Evolutionary conservation across 176 grass and related monocot species (phyloP).

Genomic region (Ampelocalamus luodianensis): DNA sequence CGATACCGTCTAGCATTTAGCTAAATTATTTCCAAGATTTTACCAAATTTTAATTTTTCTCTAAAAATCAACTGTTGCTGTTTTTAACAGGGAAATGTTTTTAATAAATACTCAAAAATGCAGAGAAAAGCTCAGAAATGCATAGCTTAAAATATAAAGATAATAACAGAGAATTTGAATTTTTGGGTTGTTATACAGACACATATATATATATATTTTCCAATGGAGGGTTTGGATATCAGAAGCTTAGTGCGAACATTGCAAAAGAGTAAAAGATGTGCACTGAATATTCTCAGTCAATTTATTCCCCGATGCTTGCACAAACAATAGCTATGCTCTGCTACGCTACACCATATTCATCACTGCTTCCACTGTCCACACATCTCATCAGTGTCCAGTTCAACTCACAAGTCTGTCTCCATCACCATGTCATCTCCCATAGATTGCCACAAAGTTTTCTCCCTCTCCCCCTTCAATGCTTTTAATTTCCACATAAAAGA

Average conservation of each 20-base stretch:
- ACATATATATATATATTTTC: neutral
- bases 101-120: too few relatives aligned
- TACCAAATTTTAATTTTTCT: too few relatives aligned
- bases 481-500: conserved; percentile 47
- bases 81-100: too few relatives aligned
- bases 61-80: too few relatives aligned
- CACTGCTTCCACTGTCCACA: conserved; percentile 40
- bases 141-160: too few relatives aligned
- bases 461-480: conserved; percentile 3
- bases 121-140: too few relatives aligned
- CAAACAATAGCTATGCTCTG: conserved; percentile 9
- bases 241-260: neutral
- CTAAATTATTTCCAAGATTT: too few relatives aligned
- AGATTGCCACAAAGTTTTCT: conserved; percentile 25
- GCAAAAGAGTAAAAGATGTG: neutral
- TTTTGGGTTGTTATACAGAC: too few relatives aligned
- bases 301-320: conserved; percentile 18
- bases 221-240: neutral
- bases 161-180: too few relatives aligned
- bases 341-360: conserved; percentile 14
- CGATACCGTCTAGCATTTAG: too few relatives aligned
- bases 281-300: conserved; percentile 54
- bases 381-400: conserved; percentile 34
- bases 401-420: conserved; percentile 39
- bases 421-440: conserved; percentile 54